Evolutionary conservation across 805 yeast species (phyloP), one percentile per base, ranked within the genome.

Genomic region (Sungouiella blattae): DNA sequence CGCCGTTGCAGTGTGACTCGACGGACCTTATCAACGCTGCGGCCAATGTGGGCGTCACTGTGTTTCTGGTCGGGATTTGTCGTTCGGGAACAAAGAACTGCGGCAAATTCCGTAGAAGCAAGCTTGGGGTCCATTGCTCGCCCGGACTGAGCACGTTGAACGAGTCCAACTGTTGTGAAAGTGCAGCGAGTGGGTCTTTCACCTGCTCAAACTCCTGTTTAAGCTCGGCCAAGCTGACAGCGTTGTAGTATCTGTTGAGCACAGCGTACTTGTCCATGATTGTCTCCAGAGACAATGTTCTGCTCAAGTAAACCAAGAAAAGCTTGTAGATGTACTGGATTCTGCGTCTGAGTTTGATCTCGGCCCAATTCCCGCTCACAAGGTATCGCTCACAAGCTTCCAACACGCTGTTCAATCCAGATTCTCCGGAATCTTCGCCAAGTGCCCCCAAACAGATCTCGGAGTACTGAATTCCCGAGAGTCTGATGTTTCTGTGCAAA

Each of bases 51-150:
- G 57, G 53, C 13, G 35, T 35, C 9, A 64, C 40, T 36, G 50
- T 50, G 39, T 60, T 54, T 8, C 39, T 36, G 8, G 58, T 40
- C 16, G 44, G 33, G 18, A 61, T 41, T 11, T 44, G 37, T 23
- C 52, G 46, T 26, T 60, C 67, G 11, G 69, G 69, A 11, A 43
- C 36, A 39, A 64, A 64, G 22, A 62, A 56, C 24, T 36, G 52
- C 7, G 64, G 60, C 6, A 50, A 47, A 21, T 50, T 43, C 14
- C 39, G 37, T 16, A 61, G 38, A n/a, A 53, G 37, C 9, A 32
- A 35, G 8, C 37, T 45, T 6, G 41, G 27, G 11, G 46, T 30
- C 46, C 46, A 41, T 3, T 6, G 13, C 14, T 33, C 39, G 14
- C 23, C 17, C 20, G 40, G 39, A 9, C 22, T 20, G 11, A 31